Evolutionary conservation across 192 early-diverging fungal genomes (phyloP), one percentile per base, ranked within the genome.

Genomic region (Coemansia erecta): DNA sequence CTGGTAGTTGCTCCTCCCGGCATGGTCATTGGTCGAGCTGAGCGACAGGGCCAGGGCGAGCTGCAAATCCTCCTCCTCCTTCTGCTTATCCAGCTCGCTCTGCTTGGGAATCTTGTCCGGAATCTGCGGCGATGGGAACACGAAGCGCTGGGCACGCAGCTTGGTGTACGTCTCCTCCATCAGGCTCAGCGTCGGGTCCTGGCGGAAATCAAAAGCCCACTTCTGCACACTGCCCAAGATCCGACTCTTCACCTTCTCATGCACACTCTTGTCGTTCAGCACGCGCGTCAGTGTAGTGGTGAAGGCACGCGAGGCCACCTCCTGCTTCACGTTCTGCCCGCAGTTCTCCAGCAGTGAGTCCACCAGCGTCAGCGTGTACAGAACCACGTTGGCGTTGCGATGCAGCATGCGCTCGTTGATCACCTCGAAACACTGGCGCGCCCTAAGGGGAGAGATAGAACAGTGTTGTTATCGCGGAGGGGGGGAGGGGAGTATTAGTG

Each of bases 51-150:
- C 94, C 66, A 98, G 60, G 18, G 96, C 96, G 46, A 95, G 68
- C 74, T 98, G 90, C 47, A 95, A 65, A 39, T 98, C 93, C 21
- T 98, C 96, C 60, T 95, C 92, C 69, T 98, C 95, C 60, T 95
- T 92, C 61, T 92, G 87, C 57, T 87, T 90, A 41, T 91, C 90
- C n/a, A 86, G 56, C 35, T 92, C 85, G 42, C 75, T 83, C 72
- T 84, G 69, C 53, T 72, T 85, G 8, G 82, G 73, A 22, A 89
- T 82, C 64, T 92, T 92, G 56, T 92, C 86, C n/a, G 88, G 88
- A 53, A 87, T 89, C 60, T 92, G 88, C 19, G 90, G 90, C 43
- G 87, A 86, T 37, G 88, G 88, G 37, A 92, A 91, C 5, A 72
- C 64, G 66, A 88, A 73, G 39, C 77, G n/a, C 61, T 80, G 70